Evolutionary conservation across 2,329 filamentous ascomycete genomes (phyloP), one percentile per base, ranked within the genome.

Genomic region (Harringtonia lauricola): DNA sequence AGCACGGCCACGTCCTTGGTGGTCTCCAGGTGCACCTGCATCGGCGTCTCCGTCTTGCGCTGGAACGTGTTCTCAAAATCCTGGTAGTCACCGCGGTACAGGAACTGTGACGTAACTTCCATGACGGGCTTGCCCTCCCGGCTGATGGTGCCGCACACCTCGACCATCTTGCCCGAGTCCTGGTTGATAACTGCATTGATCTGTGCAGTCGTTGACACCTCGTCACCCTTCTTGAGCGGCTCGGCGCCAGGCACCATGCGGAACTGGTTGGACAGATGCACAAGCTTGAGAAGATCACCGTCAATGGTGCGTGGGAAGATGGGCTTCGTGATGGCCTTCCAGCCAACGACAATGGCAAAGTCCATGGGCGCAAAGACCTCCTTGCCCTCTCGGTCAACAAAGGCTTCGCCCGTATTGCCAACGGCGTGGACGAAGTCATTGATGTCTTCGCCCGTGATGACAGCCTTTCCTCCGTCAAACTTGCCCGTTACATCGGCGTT

Each of bases 31-130:
- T 94, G 84, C 24, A 98, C 71, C 65, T 98, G 86, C 73, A 96
- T 92, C 1, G 90, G 89, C 2, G 86, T 94, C 68, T 98, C 92
- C 8, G 81, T 78, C 76, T 95, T 96, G 60, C 92, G 85, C 68
- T 96, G 89, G 80, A 98, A 98, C 8, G 94, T 98, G 68, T 95
- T 98, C 67, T 95, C 85, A 55, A 79, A 98, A 63, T 98, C 94
- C 44, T 76, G 84, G 67, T 98, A 98, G 26, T 74, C 73, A 45
- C 92, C 92, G 40, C 94, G 83, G 72, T 98, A 98, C 57, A 98
- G 65, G 75, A 98, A 98, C 64, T 98, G 92, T 49, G 88, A 95
- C 13, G 89, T 96, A 24, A 98, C 92, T 60, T 98, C 88, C 92
- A 98, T 98, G 50, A 98, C 87, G 7, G 88, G 74, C 61, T 85